These are phyloP conservation scores for Pseudonectria foliicola DNA, from an alignment of 2,329 filamentous ascomycete genomes.

Conservation along the genomic window DNA sequence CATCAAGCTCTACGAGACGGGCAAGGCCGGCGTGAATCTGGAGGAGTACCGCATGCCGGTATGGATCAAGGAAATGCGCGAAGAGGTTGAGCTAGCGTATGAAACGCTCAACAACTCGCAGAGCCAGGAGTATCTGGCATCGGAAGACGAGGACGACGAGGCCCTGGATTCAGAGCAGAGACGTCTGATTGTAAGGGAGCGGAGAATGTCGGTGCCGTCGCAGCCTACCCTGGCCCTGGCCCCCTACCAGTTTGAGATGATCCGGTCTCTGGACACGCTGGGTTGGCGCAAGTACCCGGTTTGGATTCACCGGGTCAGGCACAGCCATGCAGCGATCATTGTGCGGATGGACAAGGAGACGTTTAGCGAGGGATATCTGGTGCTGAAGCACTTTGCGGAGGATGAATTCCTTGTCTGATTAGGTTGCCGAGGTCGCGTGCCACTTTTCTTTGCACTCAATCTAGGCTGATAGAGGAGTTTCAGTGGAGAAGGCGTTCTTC, in stretches of 20 bases:
- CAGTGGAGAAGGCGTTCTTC: too few species aligned
- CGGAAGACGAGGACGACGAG: conserved; percentile 39
- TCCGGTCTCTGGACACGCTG: conserved; percentile 63
- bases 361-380: conserved; percentile 70
- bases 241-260: conserved; percentile 76
- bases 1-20: conserved; percentile 68
- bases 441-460: too few species aligned
- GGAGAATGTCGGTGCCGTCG: conserved; percentile 35
- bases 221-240: conserved; percentile 72
- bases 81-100: conserved; percentile 70
- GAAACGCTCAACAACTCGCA: conserved; percentile 65
- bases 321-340: conserved; percentile 87
- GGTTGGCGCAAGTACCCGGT: conserved; percentile 61
- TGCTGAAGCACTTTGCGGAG: conserved; percentile 74
- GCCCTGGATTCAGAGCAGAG: conserved; percentile 33
- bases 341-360: conserved; percentile 59
- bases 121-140: conserved; percentile 62
- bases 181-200: conserved; percentile 33
- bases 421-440: too few species aligned
- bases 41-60: conserved; percentile 69
- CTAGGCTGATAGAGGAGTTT: too few species aligned
- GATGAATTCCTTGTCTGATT: conserved; percentile 55
- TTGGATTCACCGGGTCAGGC: conserved; percentile 68
- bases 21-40: conserved; percentile 59
- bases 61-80: conserved; percentile 66